Conservation (phyloP, 1,139 yeast genomes). For the Dujonia santamariae region DNA sequence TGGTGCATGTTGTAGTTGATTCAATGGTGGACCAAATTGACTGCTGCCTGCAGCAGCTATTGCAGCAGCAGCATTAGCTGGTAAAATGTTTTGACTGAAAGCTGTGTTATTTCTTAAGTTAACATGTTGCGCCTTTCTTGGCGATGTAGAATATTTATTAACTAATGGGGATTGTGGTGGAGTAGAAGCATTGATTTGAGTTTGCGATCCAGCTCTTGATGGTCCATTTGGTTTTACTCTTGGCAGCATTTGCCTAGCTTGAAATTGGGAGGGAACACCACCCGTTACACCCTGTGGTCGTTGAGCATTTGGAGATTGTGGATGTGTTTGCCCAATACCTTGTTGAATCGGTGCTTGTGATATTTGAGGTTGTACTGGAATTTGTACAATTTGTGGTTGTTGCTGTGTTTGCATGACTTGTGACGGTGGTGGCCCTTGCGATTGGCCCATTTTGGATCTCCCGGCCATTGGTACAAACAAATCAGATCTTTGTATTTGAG, state of each 20-base stretch:
- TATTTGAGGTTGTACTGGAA: background rate
- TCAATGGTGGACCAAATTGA: background rate
- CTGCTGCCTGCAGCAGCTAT: slow-evolving; percentile 6
- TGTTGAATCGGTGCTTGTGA: too few relatives aligned
- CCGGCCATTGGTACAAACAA: slow-evolving; percentile 15
- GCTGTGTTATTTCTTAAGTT: slow-evolving; percentile 4
- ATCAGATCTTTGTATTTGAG: slow-evolving; percentile 38
- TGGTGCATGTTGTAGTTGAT: background rate
- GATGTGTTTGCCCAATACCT: too few relatives aligned
- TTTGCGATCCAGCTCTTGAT: background rate
- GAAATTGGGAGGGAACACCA: too few relatives aligned
- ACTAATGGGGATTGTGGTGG: slow-evolving; percentile 2
- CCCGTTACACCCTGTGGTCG: too few relatives aligned
- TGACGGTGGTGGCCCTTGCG: slow-evolving; percentile 1
- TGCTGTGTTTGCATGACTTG: background rate
- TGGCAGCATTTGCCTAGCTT: too few relatives aligned
- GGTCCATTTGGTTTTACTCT: slow-evolving; percentile 8
- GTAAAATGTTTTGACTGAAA: background rate
- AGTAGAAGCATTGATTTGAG: background rate
- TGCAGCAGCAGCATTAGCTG: slow-evolving; percentile 5
- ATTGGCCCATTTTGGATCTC: slow-evolving; percentile 1
- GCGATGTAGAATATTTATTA: background rate
- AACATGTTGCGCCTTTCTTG: slow-evolving; percentile 1
- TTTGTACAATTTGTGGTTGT: background rate
- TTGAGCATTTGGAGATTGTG: too few relatives aligned